These are phyloP conservation scores for Colletotrichum musicola DNA, from an alignment of 2,329 filamentous ascomycete species.

Conservation along the genomic window DNA sequence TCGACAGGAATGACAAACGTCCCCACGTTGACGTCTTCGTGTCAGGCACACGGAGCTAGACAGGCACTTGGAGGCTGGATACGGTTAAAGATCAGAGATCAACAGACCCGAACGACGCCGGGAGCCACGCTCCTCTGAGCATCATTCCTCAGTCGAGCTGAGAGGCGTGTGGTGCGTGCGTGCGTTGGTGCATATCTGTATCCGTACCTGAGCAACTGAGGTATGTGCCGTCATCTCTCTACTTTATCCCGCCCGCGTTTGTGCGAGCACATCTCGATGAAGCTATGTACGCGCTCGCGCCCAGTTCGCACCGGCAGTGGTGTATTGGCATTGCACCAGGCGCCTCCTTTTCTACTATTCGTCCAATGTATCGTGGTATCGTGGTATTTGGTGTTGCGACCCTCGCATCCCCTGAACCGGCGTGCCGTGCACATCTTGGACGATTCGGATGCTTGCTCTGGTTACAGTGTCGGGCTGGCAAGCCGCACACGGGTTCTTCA, in stretches of 20 bases:
- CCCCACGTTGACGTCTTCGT: constrained; percentile 30
- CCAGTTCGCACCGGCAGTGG: too few relatives aligned
- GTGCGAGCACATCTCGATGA: constrained; percentile 22
- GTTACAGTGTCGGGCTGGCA: constrained; percentile 19
- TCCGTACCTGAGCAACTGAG: constrained; percentile 8
- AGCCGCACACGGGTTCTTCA: constrained; percentile 21
- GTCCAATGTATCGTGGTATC: constrained; percentile 21
- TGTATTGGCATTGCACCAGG: background rate
- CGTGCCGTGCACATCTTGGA: background rate
- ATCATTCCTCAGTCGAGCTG: constrained; percentile 24
- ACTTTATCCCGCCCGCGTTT: constrained; percentile 6
- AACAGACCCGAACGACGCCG: constrained; percentile 11
- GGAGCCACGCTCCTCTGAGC: background rate
- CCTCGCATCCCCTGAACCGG: background rate
- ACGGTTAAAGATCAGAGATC: constrained; percentile 31
- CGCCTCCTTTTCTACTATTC: constrained; percentile 8
- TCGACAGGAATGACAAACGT: constrained; percentile 31
- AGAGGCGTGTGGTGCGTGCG: background rate
- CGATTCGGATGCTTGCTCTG: background rate
- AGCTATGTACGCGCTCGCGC: background rate
- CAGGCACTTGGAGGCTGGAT: constrained; percentile 5
- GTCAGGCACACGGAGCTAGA: constrained; percentile 21
- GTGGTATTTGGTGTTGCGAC: constrained; percentile 12
- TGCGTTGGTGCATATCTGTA: background rate
- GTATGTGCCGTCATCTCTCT: constrained; percentile 30